Conservation (phyloP, 1,284 basidiomycete genomes). For the Trametes polyzona region DNA sequence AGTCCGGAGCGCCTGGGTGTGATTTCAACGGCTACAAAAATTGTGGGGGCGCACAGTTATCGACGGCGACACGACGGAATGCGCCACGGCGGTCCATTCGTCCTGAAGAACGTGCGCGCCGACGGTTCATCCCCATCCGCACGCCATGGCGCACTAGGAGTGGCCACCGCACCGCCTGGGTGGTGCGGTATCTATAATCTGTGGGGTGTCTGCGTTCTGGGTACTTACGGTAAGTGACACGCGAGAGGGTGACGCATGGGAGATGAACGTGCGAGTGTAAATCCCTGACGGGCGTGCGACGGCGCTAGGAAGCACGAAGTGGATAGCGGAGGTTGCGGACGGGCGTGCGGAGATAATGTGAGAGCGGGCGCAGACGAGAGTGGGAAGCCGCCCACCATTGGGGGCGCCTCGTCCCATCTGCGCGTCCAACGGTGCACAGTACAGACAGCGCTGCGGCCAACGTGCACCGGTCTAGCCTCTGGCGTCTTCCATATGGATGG, state of each 20-base stretch:
- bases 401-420: background rate
- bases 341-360: constrained; percentile 14
- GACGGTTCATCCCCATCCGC: no score
- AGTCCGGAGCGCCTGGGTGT: background rate
- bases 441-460: background rate
- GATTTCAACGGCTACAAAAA: background rate
- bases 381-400: constrained; percentile 4
- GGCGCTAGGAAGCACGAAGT: background rate
- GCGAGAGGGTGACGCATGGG: background rate
- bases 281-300: background rate
- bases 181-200: no score
- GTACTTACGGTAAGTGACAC: background rate
- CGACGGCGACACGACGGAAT: background rate
- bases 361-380: background rate
- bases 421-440: background rate
- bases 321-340: background rate
- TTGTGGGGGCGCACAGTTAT: background rate
- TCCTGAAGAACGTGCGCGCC: no score
- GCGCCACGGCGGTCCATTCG: background rate
- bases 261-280: background rate
- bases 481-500: background rate
- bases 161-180: no score
- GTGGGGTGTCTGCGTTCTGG: no score
- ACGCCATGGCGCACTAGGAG: background rate
- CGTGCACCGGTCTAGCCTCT: background rate